Conservation (phyloP, 768 basidiomycete species). For the Tricholoma matsutake region DNA sequence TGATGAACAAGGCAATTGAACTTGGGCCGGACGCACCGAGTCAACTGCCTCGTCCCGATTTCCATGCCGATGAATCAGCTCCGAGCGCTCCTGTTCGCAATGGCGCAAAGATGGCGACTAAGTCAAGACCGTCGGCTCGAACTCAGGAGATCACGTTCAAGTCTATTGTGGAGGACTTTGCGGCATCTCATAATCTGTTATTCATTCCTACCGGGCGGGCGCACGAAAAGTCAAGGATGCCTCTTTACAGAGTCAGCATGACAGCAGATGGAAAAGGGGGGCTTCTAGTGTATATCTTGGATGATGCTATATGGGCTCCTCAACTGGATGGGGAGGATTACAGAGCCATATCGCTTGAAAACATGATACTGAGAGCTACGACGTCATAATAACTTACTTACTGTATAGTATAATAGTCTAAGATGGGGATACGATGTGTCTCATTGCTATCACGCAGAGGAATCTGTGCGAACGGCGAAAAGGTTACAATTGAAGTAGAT, state of each 20-base stretch:
- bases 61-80: slow-evolving; percentile 43
- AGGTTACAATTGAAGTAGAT: too few species aligned
- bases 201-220: slow-evolving; percentile 86
- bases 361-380: slow-evolving; percentile 74
- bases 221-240: slow-evolving; percentile 85
- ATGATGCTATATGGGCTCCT: slow-evolving; percentile 92
- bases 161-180: slow-evolving; percentile 88
- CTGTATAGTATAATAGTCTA: too few species aligned
- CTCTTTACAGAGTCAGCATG: slow-evolving; percentile 78
- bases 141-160: slow-evolving; percentile 89
- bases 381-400: too few species aligned
- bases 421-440: too few species aligned
- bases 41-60: slow-evolving; percentile 66
- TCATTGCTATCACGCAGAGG: too few species aligned
- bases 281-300: slow-evolving; percentile 82
- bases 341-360: slow-evolving; percentile 79
- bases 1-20: slow-evolving; percentile 94
- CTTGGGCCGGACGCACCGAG: slow-evolving; percentile 75
- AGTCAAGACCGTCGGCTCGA: slow-evolving; percentile 45
- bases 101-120: slow-evolving; percentile 29
- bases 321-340: slow-evolving; percentile 54
- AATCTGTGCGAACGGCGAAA: too few species aligned
- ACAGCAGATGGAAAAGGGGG: slow-evolving; percentile 84
- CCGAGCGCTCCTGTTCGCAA: slow-evolving; percentile 25
- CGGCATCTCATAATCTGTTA: slow-evolving; percentile 79